Percentiles rank a stretch among this genome's conserved stretches.
These are phyloP conservation scores for Tulasnella sp. DNA, from an alignment of 768 basidiomycete species.

Conservation along the genomic window DNA sequence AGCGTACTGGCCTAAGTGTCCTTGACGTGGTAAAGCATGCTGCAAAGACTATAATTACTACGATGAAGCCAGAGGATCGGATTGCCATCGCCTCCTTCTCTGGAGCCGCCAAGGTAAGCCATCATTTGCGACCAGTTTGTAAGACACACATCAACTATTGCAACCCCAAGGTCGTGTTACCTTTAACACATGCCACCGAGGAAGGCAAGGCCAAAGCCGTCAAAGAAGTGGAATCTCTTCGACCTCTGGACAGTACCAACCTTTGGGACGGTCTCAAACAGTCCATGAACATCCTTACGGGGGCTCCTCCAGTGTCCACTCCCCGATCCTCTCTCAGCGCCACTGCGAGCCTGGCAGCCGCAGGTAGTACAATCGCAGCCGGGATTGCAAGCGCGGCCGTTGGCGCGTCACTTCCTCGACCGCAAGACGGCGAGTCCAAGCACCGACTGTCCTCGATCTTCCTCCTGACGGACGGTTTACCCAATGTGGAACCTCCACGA, in stretches of 20 bases:
- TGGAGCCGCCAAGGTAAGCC: constrained; percentile 29
- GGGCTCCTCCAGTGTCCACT: neutral
- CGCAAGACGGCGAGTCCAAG: neutral
- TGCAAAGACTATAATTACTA: constrained; percentile 32
- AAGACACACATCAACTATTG: neutral
- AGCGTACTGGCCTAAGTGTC: constrained; percentile 32
- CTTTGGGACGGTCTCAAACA: constrained; percentile 38
- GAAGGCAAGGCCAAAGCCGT: constrained; percentile 30
- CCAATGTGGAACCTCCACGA: constrained; percentile 37
- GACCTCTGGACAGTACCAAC: constrained; percentile 33
- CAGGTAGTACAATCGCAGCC: neutral
- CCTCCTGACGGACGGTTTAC: constrained; percentile 37
- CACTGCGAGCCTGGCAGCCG: neutral
- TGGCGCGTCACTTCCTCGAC: neutral
- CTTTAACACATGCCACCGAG: constrained; percentile 32
- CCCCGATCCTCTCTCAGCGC: neutral
- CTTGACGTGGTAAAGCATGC: constrained; percentile 38
- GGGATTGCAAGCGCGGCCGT: neutral
- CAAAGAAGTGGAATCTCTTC: constrained; percentile 28
- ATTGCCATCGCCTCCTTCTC: constrained; percentile 36
- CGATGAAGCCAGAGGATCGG: constrained; percentile 34
- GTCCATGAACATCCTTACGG: constrained; percentile 36
- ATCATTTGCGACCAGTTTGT: neutral
- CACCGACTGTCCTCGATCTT: constrained; percentile 36
- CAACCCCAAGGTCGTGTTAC: constrained; percentile 17